phyloP scores from a whole-genome alignment of 106 monocot genomes.

The Acorus gramineus region DNA sequence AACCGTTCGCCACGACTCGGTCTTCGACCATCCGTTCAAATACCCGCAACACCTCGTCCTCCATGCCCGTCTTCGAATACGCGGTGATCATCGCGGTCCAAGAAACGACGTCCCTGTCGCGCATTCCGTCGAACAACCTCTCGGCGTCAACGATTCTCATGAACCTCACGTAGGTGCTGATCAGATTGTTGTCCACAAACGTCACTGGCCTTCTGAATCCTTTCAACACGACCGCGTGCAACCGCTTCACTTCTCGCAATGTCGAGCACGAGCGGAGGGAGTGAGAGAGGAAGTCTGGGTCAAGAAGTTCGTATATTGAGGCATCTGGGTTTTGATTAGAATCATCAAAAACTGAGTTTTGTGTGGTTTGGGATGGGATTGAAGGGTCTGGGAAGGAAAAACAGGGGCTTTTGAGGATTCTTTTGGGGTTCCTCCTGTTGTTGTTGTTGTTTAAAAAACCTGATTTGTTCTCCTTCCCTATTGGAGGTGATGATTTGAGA shows the following conservation, averaged over 20 bases:
- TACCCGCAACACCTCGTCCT: conserved; percentile 31
- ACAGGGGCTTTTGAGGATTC: not conserved
- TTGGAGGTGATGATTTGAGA: too few relatives aligned
- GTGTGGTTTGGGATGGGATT: not conserved
- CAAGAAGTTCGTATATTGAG: not conserved
- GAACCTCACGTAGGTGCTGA: conserved; percentile 49
- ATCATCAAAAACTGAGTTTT: not conserved
- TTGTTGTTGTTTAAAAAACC: too few relatives aligned
- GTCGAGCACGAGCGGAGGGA: conserved; percentile 36
- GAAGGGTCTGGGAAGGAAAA: not conserved
- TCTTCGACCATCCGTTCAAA: conserved; percentile 34
- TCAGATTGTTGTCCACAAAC: conserved; percentile 59
- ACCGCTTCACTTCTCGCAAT: conserved; percentile 26
- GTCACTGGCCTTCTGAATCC: conserved; percentile 10
- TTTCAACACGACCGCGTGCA: conserved; percentile 38
- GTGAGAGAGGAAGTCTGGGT: conserved; percentile 16
- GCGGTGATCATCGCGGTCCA: conserved; percentile 74
- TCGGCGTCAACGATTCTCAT: conserved; percentile 23
- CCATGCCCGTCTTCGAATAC: conserved; percentile 32
- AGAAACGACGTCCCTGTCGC: conserved; percentile 48
- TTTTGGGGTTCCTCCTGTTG: not conserved
- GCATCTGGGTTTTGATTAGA: conserved; percentile 6
- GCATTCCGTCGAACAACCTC: conserved; percentile 69
- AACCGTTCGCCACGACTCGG: conserved; percentile 40
- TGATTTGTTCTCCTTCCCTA: too few relatives aligned